Evolutionary conservation across 768 basidiomycete genomes (phyloP), one percentile per base, ranked within the genome.

Genomic region (Rhodocollybia butyracea): DNA sequence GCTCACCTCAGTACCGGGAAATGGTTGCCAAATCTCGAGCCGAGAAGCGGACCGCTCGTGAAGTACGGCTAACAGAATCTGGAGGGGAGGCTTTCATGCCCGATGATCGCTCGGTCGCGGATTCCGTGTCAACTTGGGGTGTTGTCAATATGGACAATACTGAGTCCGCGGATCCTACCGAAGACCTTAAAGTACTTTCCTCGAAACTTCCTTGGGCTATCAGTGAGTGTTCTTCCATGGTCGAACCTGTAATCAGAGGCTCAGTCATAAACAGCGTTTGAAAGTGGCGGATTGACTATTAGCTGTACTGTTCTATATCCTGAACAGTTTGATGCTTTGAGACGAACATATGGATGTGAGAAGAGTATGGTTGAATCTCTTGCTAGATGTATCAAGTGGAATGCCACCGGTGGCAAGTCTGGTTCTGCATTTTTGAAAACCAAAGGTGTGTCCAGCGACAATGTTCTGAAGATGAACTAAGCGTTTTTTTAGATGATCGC

Each of bases 361-460:
- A 88, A 87, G 64, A 94, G 90, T 62, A 93, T 98, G 73, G 83
- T 98, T 39, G 94, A 98, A 67, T 94, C 92, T 0, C 73, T 99
- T 15, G 88, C 97, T 0, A 79, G 96, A 26, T 99, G 97, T 67
- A 82, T 96, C 59, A 96, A 96, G 67, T 99, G 95, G 91, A 88
- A 98, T 64, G 87, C 93, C 1, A 88, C 82, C 54, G 97, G 97
- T 22, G 97, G 97, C 7, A 98, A 98, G 68, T 97, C 94, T 10
- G 95, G 96, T 12, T 97, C 94, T 3, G 94, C 92, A 0, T 98
- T 99, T 72, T 71, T 98, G 61, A 98, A 98, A 72, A 98, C 96
- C 15, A 79, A 86, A 76, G 95, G 95, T 92, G 57, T 38, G 76
- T 61, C 8, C 10, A 3, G 21, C 22, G 19, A 47, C 34, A 26